A percentile compares a stretch with the other conserved stretches of the same genome.
Evolutionary conservation across 495 filamentous ascomycete genomes (phyloP).

Genomic region (Aspergillus ostianus): DNA sequence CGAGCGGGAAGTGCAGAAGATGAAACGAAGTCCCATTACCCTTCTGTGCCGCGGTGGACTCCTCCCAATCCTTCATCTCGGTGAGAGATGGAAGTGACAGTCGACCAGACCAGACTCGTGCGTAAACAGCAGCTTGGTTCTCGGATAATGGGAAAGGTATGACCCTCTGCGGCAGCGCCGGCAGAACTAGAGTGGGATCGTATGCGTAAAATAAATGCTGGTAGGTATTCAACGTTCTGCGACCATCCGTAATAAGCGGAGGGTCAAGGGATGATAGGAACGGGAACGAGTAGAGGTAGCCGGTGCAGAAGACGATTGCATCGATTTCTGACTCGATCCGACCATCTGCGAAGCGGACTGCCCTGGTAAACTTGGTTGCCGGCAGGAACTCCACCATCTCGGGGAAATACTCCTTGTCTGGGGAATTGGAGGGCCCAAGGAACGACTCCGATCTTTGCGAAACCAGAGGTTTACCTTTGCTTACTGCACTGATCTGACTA

Average conservation of each 20-base stretch:
- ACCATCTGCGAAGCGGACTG: constrained; percentile 54
- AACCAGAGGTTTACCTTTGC: constrained; percentile 50
- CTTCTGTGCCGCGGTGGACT: constrained; percentile 30
- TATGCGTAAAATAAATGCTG: constrained; percentile 74
- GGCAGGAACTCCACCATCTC: constrained; percentile 59
- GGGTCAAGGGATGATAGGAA: constrained; percentile 57
- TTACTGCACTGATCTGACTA: constrained; percentile 61
- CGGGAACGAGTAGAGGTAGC: constrained; percentile 58
- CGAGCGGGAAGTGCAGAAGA: constrained; percentile 66
- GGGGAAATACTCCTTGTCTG: constrained; percentile 52
- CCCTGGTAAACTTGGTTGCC: constrained; percentile 34
- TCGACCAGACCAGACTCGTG: constrained; percentile 69
- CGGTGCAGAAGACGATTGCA: constrained; percentile 59
- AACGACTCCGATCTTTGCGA: constrained; percentile 50
- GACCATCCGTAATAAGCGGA: constrained; percentile 63
- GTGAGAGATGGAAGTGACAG: constrained; percentile 58
- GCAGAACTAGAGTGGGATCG: constrained; percentile 76
- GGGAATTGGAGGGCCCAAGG: constrained; percentile 22
- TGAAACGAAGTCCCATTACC: constrained; percentile 59
- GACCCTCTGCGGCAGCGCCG: constrained; percentile 71
- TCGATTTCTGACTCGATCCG: constrained; percentile 49
- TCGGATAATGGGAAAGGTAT: constrained; percentile 81
- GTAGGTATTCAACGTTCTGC: constrained; percentile 66
- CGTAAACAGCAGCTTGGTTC: constrained; percentile 73
- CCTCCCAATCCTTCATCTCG: constrained; percentile 70